These are phyloP conservation scores for Talaromyces sp. DNA, from an alignment of 2,329 filamentous ascomycete genomes.

Conservation along the genomic window DNA sequence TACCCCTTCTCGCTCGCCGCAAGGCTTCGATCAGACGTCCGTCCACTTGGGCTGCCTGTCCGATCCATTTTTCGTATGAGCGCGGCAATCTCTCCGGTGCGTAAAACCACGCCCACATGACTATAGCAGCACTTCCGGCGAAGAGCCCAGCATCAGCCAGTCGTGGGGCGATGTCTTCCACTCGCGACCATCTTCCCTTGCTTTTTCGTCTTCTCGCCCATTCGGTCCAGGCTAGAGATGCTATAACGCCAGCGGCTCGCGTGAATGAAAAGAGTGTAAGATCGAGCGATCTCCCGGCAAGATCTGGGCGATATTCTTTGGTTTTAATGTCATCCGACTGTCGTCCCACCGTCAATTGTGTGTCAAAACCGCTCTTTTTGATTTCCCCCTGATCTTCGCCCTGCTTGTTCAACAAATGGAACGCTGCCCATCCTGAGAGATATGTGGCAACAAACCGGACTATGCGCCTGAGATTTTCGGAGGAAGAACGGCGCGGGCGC, in stretches of 20 bases:
- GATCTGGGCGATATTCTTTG: constrained; percentile 27
- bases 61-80: constrained; percentile 79
- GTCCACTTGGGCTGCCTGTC: constrained; percentile 71
- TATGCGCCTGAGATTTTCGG: constrained; percentile 22
- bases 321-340: constrained; percentile 14
- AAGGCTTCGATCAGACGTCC: constrained; percentile 70
- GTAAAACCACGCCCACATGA: constrained; percentile 93
- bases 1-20: constrained; percentile 60
- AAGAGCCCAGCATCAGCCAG: constrained; percentile 69
- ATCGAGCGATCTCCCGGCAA: constrained; percentile 73
- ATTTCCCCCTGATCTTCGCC: constrained; percentile 23
- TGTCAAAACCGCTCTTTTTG: constrained; percentile 12
- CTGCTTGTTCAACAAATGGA: constrained; percentile 47
- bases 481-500: constrained; percentile 21
- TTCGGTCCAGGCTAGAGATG: constrained; percentile 63
- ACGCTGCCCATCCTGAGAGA: constrained; percentile 49
- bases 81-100: constrained; percentile 65
- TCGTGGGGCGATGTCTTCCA: constrained; percentile 41
- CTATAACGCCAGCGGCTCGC: constrained; percentile 67
- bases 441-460: constrained; percentile 46
- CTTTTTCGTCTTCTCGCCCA: constrained; percentile 36
- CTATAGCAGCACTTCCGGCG: constrained; percentile 65
- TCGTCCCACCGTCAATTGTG: constrained; percentile 9
- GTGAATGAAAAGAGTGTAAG: constrained; percentile 74
- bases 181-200: constrained; percentile 28